Percentiles rank a stretch among this genome's conserved stretches.
These are phyloP conservation scores for Penicillium janthinellum DNA, from an alignment of 2,329 filamentous ascomycete species.

Conservation along the genomic window DNA sequence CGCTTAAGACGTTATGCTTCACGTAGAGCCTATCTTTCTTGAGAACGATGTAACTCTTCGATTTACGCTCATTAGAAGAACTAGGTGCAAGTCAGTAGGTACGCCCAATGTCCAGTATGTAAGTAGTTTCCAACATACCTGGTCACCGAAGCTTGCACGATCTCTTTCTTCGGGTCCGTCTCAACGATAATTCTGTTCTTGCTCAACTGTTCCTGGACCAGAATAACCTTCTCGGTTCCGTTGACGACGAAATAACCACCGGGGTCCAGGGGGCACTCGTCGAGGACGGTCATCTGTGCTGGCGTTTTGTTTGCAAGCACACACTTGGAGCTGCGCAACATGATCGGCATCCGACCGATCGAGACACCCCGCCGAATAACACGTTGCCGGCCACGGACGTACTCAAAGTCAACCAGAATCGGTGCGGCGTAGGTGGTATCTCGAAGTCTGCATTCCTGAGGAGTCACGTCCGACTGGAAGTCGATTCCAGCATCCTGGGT, in stretches of 20 bases:
- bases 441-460: conserved; percentile 92
- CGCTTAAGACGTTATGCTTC: conserved; percentile 88
- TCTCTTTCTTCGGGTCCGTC: conserved; percentile 84
- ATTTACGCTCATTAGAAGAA: conserved; percentile 96
- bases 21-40: conserved; percentile 92
- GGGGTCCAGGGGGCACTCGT: conserved; percentile 93
- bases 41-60: conserved; percentile 91
- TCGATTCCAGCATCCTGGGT: conserved; percentile 56
- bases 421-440: conserved; percentile 98
- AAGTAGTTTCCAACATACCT: conserved; percentile 43
- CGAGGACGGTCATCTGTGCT: conserved; percentile 84
- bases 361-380: conserved; percentile 72
- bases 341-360: conserved; percentile 91
- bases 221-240: conserved; percentile 96
- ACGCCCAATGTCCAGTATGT: neutral
- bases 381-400: conserved; percentile 78
- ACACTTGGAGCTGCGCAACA: conserved; percentile 95
- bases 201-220: conserved; percentile 97
- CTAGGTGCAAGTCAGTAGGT: conserved; percentile 50
- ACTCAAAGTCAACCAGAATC: conserved; percentile 89
- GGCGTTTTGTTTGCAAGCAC: conserved; percentile 82
- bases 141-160: conserved; percentile 93
- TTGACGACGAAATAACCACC: conserved; percentile 98
- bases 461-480: conserved; percentile 65
- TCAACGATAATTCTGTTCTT: conserved; percentile 99